phyloP scores from a whole-genome alignment of 805 yeast genomes.

The Starmerella ratchasimensis region DNA sequence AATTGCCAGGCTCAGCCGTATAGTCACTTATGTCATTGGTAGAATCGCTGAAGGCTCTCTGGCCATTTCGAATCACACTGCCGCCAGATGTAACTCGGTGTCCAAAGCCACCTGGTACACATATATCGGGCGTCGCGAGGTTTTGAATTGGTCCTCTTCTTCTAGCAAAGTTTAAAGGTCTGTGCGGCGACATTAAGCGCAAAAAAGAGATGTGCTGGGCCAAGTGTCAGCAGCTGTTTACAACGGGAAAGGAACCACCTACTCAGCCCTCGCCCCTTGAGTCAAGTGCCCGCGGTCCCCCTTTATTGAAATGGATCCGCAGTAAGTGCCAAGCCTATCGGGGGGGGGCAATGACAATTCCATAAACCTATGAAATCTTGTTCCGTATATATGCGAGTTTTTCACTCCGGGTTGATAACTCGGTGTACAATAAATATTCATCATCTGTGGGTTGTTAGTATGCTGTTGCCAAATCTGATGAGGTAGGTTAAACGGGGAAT shows the following conservation, averaged over 20 bases:
- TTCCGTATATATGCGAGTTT: too few species aligned
- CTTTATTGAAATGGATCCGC: neutral
- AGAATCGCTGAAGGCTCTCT: constrained; percentile 5
- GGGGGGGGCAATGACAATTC: neutral
- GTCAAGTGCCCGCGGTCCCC: neutral
- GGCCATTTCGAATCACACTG: constrained; percentile 5
- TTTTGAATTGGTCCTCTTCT: neutral
- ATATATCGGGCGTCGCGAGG: neutral
- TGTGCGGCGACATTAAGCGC: too few species aligned
- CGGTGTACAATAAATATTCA: constrained; percentile 10
- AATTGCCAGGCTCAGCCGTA: too few species aligned
- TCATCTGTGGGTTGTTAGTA: constrained; percentile 6
- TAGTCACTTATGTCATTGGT: too few species aligned
- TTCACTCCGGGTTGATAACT: neutral
- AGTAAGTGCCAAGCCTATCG: neutral
- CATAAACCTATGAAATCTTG: neutral
- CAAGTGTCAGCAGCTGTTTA: neutral
- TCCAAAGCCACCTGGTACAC: neutral
- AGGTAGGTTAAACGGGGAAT: neutral
- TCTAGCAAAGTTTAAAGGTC: neutral
- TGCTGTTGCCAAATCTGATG: neutral
- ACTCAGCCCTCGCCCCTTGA: neutral
- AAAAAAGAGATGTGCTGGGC: too few species aligned
- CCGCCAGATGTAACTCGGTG: constrained; percentile 12
- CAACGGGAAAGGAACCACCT: neutral